Evolutionary conservation across 192 early-diverging fungal species (phyloP), one percentile per base, ranked within the genome.

Genomic region (Backusella australiensis): DNA sequence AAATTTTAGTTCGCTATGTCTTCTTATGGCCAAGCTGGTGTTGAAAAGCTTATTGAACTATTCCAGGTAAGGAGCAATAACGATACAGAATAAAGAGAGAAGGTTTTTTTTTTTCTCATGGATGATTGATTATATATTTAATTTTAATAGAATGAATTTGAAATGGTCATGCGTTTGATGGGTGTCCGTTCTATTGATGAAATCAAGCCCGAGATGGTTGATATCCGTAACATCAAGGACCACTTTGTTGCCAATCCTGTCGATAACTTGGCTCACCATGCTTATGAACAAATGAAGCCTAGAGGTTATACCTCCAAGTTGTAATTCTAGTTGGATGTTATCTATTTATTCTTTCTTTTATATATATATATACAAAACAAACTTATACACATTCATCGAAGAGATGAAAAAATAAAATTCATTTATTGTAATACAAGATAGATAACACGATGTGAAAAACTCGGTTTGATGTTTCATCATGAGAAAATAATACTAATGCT

Each of bases 1-100:
- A 9, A 32, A 14, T 12, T 78, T 21, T 76, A 89, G 69, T 94
- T 88, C 70, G 90, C 87, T 73, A 90, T 93, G 89, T 79, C 83
- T 46, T 34, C 86, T 6, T 94, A 98, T 83, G 98, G 98, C 21
- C 92, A 96, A 49, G 77, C 81, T 17, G 98, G 98, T 74, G 98
- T 94, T 32, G 86, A 93, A 52, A 78, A 84, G 19, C 86, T 91
- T 34, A 78, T 99, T 32, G 87, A 93, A 56, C 78, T 98, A 63
- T 84, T 97, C 77, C 88, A 91, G 74, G 93, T 75, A 75, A 42
- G 38, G 14, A n/a, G 14, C 12, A 39, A 41, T 5, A 17, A 21
- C 23, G 34, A 21, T 49, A 49, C 19, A n/a, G 19, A 49, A 49
- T 49, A 49, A 15, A 49, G 46, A 49, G 17, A 17, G 8, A 2